Base-by-base conservation (phyloP, 805 yeast species). In the Candida qinlingensis region DNA sequence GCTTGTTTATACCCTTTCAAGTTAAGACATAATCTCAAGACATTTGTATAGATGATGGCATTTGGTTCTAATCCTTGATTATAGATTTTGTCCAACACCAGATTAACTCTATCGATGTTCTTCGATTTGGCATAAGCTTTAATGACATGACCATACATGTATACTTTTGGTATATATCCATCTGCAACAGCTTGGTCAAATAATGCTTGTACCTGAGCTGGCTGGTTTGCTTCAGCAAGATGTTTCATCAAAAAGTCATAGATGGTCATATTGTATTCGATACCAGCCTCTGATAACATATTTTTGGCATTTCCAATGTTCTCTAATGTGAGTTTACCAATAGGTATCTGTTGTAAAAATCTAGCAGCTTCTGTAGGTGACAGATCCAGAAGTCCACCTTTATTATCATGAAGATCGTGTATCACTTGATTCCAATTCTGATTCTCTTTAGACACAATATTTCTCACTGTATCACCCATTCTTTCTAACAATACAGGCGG, bases 21-120 rank as follows among this genome's bases (percentile, higher is more conserved):
- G 46, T 78, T 72, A 6, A 81, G 79, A 58, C 85, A 79, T 27
- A 87, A 72, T 51, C 83, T 81, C 39, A 87, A 59, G 6, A 85
- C 72, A 38, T 79, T 77, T 4, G 84, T 74, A 54, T 80, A 81
- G 1, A 82, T 67, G 4, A 63, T 59, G 5, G 70, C 61, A 12
- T 75, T 67, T 4, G 82, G 81, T 39, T 66, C 67, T 5, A 77
- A 7, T 3, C 55, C 54, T 8, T 33, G 31, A 1, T 53, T 61
- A 40, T 78, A 50, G 56, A 60, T 60, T 46, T 48, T 50, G 2
- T 45, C 13, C 13, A 58, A 28, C 1, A 47, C 44, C 33, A 43
- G 13, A 41, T 61, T 56, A 31, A 60, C 49, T 40, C 53, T 52
- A 59, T 61, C 49, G 53, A 56, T n/a, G 41, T 57, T 47, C 26